Evolutionary conservation across 805 yeast genomes (phyloP).

Genomic region (Allodekkera sacchari): DNA sequence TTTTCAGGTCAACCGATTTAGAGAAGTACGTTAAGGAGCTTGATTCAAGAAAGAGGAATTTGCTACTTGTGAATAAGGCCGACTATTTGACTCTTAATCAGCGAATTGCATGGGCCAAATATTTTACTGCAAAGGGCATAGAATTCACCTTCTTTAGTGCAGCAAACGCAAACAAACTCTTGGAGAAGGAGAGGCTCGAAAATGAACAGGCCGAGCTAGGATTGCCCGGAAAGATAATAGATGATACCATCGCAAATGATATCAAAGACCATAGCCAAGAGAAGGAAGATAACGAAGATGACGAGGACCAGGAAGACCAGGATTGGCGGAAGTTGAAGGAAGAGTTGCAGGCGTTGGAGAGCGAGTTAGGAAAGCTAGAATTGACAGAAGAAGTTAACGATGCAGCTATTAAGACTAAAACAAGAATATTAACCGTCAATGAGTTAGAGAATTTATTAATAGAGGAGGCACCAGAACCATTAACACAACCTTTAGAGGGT

Average conservation of each 20-base stretch:
- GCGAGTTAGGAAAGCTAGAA: conserved; percentile 8
- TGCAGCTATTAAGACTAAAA: conserved; percentile 36
- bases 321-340: conserved; percentile 8
- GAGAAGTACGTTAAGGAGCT: conserved; percentile 76
- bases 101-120: conserved; percentile 80
- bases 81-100: conserved; percentile 76
- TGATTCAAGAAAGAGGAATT: conserved; percentile 66
- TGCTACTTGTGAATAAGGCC: conserved; percentile 86
- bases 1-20: conserved; percentile 79
- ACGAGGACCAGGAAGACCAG: conserved; percentile 14
- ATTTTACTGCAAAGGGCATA: conserved; percentile 61
- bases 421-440: conserved; percentile 69
- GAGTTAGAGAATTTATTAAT: conserved; percentile 79
- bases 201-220: conserved; percentile 20
- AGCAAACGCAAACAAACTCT: conserved; percentile 64
- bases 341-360: conserved; percentile 18
- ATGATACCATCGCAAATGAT: conserved; percentile 1
- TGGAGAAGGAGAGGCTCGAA: conserved; percentile 53
- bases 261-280: conserved; percentile 11
- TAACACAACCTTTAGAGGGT: conserved; percentile 22
- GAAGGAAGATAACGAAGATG: conserved; percentile 9
- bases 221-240: conserved; percentile 4
- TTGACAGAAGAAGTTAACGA: conserved; percentile 15
- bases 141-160: conserved; percentile 92
- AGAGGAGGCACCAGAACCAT: conserved; percentile 65